Percentiles rank a stretch among this genome's conserved stretches.
Evolutionary conservation across 1,139 yeast genomes (phyloP).

Genomic region (Candida albicans): DNA sequence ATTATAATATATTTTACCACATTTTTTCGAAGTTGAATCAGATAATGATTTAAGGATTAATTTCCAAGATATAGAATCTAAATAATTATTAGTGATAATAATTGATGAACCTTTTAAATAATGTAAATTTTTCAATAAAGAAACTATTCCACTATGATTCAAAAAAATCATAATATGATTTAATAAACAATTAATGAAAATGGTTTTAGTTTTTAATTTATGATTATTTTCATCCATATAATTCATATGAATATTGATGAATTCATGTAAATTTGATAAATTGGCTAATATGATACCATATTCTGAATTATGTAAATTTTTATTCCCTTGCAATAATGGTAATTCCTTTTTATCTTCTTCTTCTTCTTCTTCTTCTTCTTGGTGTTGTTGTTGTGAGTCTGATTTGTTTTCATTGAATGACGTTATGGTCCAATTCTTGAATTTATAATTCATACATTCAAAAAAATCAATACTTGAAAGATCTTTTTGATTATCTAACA

Average conservation of each 20-base stretch:
- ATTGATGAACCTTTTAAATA: conserved; percentile 18
- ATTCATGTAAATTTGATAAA: conserved; percentile 22
- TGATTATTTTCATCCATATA: conserved; percentile 21
- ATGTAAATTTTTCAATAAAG: conserved; percentile 24
- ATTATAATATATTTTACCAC: conserved; percentile 26
- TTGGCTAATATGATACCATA: conserved; percentile 39
- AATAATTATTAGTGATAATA: conserved; percentile 11
- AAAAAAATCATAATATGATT: conserved; percentile 38
- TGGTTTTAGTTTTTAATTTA: conserved; percentile 21
- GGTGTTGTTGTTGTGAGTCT: conserved; percentile 4
- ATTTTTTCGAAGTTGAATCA: conserved; percentile 29
- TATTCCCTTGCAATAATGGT: conserved; percentile 10
- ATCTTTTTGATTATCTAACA: conserved; percentile 18
- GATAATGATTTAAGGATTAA: conserved; percentile 32
- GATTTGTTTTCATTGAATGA: conserved; percentile 16
- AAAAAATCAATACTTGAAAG: conserved; percentile 30
- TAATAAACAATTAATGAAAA: conserved; percentile 40
- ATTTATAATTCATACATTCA: conserved; percentile 30
- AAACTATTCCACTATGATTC: conserved; percentile 34
- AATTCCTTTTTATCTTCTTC: conserved; percentile 18
- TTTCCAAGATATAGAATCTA: conserved; percentile 32
- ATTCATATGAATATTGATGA: conserved; percentile 26
- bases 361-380: conserved; percentile 16
- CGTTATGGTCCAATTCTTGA: conserved; percentile 24
- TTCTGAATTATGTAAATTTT: conserved; percentile 22